Conservation (phyloP, 495 filamentous ascomycete genomes). For the Pyrenula massariospora region DNA sequence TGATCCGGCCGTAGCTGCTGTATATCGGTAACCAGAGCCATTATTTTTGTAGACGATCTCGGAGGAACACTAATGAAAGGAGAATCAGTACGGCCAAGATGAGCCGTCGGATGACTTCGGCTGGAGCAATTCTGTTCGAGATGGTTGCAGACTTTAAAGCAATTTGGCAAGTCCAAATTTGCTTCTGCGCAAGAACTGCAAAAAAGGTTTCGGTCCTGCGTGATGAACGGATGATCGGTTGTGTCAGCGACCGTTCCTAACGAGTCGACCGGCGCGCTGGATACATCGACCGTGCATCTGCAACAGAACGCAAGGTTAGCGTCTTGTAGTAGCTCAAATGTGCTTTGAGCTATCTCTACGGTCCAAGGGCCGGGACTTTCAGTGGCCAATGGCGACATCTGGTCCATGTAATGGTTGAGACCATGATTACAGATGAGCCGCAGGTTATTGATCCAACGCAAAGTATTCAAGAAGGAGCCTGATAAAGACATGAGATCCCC, state of each 20-base stretch:
- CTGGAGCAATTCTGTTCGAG: background rate
- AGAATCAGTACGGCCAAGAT: too few species aligned
- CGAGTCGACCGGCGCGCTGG: background rate
- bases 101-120: too few species aligned
- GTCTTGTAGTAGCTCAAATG: background rate
- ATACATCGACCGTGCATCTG: background rate
- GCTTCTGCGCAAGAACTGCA: too few species aligned
- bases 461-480: background rate
- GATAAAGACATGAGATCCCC: slow-evolving; percentile 1
- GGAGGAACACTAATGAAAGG: too few species aligned
- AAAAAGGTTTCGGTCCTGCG: too few species aligned
- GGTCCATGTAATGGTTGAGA: too few species aligned
- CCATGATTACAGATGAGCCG: background rate
- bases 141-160: too few species aligned
- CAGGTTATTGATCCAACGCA: background rate
- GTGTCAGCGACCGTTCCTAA: background rate
- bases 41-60: background rate
- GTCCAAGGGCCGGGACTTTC: background rate
- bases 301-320: background rate
- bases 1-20: background rate
- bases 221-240: background rate
- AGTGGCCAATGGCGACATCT: background rate
- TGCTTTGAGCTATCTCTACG: background rate
- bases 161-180: too few species aligned
- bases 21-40: background rate